Evolutionary conservation across 768 basidiomycete genomes (phyloP), one percentile per base, ranked within the genome.

Genomic region (Psilocybe subaeruginosa): DNA sequence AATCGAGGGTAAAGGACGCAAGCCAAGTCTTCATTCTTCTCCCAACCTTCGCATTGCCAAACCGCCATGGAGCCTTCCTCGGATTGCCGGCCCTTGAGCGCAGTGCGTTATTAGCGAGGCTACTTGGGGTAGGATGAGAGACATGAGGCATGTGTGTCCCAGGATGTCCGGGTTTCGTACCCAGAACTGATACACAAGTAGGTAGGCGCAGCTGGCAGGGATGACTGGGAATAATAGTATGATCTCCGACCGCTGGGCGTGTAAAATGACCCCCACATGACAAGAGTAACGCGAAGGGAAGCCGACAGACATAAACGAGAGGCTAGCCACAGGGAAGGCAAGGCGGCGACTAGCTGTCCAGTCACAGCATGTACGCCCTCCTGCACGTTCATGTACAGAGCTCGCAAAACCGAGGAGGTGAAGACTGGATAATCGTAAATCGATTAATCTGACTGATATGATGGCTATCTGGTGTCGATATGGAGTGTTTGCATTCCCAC

Each of bases 301-400:
- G 31, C 30, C 19, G 58, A 53, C 51, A 23, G 17, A 43, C 4
- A 12, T 49, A n/a, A 49, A 19, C 31, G 35, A 27, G 48, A 51
- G 2, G 19, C n/a, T 4, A 31, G n/a, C 7, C 39, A 17, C 58
- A 59, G 58, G 58, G 58, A 53, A 33, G 43, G 17, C 33, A 46
- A n/a, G 17, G 41, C 58, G 58, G 58, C 49, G 51, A 59, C 50
- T 54, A 47, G 29, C 52, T 59, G 58, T 45, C 51, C 51, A 33
- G 16, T 53, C 35, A 19, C 8, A n/a, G 14, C 30, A 14, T 53
- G 51, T 30, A 16, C 16, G 11, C 29, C 50, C 4, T 51, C 33
- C 1, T 50, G 31, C n/a, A 31, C n/a, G 12, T 8, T 14, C 11
- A 29, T 14, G 51, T 11, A 8, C 30, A 16, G 4, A 30, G 14